Percentiles rank a stretch among this genome's conserved stretches.
Conservation (phyloP, 2,329 filamentous ascomycete genomes). For the Scedosporium minutisporum region DNA sequence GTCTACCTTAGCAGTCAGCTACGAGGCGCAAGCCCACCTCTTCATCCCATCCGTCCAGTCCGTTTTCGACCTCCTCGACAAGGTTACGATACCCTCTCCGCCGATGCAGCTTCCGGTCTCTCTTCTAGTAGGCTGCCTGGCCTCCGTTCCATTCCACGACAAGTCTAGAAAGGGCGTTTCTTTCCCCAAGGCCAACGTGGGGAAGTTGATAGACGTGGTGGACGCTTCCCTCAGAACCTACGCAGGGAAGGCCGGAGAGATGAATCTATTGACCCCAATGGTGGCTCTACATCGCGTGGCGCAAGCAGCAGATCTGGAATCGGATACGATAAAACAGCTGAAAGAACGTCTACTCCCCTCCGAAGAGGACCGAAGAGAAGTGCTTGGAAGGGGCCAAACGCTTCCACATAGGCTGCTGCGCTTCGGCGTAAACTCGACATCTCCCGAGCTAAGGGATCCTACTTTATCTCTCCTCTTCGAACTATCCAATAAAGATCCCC, state of each 20-base stretch:
- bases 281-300: conserved; percentile 10
- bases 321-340: conserved; percentile 42
- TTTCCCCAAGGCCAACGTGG: conserved; percentile 5
- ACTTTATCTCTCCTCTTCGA: conserved; percentile 79
- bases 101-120: conserved; percentile 13
- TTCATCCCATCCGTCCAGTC: conserved; percentile 11
- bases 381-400: conserved; percentile 66
- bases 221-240: conserved; percentile 10
- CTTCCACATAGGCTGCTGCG: conserved; percentile 69
- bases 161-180: conserved; percentile 3
- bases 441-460: conserved; percentile 61
- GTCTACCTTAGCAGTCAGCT: conserved; percentile 13
- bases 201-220: conserved; percentile 11
- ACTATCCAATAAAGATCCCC: conserved; percentile 70
- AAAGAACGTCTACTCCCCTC: conserved; percentile 63
- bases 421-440: conserved; percentile 63
- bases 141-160: conserved; percentile 12
- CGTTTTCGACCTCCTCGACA: conserved; percentile 11
- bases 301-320: conserved; percentile 6
- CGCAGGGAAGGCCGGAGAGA: conserved; percentile 9
- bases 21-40: conserved; percentile 10
- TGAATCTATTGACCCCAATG: conserved; percentile 9
- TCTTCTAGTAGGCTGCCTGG: conserved; percentile 13
- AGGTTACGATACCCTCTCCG: conserved; percentile 9
- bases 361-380: conserved; percentile 62